These are phyloP conservation scores for Maudiozyma bulderi DNA, from an alignment of 805 yeast genomes.

Conservation along the genomic window DNA sequence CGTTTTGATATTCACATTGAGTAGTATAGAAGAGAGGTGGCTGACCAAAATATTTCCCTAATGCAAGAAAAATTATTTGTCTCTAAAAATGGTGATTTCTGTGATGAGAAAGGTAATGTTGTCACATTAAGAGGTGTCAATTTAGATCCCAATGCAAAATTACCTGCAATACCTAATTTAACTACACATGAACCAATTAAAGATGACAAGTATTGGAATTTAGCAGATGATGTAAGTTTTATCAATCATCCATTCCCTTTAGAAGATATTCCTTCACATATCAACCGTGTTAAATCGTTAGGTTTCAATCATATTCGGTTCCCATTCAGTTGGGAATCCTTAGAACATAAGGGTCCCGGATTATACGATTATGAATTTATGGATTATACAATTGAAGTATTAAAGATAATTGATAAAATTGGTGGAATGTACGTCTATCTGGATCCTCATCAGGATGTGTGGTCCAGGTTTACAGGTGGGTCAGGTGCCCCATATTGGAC, in stretches of 20 bases:
- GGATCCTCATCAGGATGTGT: constrained; percentile 91
- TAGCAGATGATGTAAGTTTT: constrained; percentile 70
- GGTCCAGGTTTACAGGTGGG: constrained; percentile 86
- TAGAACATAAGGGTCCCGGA: constrained; percentile 85
- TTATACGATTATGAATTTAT: constrained; percentile 68
- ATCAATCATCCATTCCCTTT: constrained; percentile 75
- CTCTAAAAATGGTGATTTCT: constrained; percentile 48
- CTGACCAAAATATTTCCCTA: neutral
- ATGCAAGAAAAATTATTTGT: constrained; percentile 25
- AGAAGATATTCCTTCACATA: constrained; percentile 60
- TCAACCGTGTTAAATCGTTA: constrained; percentile 61
- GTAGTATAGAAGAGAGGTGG: neutral
- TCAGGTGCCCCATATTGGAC: constrained; percentile 96
- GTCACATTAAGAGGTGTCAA: constrained; percentile 71
- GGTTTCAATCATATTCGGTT: constrained; percentile 77
- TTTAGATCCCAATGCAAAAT: constrained; percentile 63
- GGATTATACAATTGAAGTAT: constrained; percentile 53
- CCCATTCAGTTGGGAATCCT: constrained; percentile 82
- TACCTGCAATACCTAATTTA: constrained; percentile 49
- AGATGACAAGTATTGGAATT: constrained; percentile 42
- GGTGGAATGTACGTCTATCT: constrained; percentile 74
- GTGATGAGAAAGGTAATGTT: constrained; percentile 46
- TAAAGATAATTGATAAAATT: constrained; percentile 44
- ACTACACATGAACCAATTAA: constrained; percentile 31
- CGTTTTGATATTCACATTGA: too few species aligned